Conservation (phyloP, 345 rosid species). For the Capsella bursapastoris region DNA sequence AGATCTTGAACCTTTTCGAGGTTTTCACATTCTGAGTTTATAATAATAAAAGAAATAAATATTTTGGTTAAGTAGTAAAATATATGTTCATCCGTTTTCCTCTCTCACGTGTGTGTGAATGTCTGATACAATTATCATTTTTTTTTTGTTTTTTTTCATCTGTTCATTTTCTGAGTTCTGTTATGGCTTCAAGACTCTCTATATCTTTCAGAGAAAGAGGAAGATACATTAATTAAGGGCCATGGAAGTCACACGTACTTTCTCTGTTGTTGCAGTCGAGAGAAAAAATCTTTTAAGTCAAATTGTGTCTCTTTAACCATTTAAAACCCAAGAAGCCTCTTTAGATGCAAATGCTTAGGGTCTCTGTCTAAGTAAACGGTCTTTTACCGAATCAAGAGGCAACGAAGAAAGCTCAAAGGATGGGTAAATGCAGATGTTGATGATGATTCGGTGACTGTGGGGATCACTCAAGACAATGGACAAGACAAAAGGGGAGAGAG, state of each 20-base stretch:
- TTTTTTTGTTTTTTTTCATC: neutral
- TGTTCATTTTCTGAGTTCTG: slow-evolving; percentile 37
- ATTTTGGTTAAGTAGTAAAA: slow-evolving; percentile 15
- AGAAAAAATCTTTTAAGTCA: slow-evolving; percentile 27
- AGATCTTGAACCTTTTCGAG: slow-evolving; percentile 32
- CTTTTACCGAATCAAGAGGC: slow-evolving; percentile 35
- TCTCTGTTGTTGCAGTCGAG: slow-evolving; percentile 36
- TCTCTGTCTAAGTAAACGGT: neutral
- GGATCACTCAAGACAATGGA: slow-evolving; percentile 48
- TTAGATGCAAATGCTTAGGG: slow-evolving; percentile 29
- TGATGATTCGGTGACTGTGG: slow-evolving; percentile 48
- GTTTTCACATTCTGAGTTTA: slow-evolving; percentile 35
- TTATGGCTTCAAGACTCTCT: slow-evolving; percentile 20
- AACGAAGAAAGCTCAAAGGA: slow-evolving; percentile 33
- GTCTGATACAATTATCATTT: neutral
- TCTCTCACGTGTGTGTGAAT: slow-evolving; percentile 31
- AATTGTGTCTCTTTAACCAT: slow-evolving; percentile 14
- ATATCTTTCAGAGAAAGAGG: slow-evolving; percentile 19
- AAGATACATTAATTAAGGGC: slow-evolving; percentile 32
- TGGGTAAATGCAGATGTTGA: slow-evolving; percentile 41
- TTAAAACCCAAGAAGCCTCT: slow-evolving; percentile 17
- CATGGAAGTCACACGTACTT: slow-evolving; percentile 40
- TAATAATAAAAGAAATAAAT: slow-evolving; percentile 12
- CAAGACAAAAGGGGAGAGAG: slow-evolving; percentile 36
- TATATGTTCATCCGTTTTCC: neutral